A percentile compares a stretch with the other conserved stretches of the same genome.
Evolutionary conservation across 306 rosid species (phyloP).

Genomic region (Quercus ilex): DNA sequence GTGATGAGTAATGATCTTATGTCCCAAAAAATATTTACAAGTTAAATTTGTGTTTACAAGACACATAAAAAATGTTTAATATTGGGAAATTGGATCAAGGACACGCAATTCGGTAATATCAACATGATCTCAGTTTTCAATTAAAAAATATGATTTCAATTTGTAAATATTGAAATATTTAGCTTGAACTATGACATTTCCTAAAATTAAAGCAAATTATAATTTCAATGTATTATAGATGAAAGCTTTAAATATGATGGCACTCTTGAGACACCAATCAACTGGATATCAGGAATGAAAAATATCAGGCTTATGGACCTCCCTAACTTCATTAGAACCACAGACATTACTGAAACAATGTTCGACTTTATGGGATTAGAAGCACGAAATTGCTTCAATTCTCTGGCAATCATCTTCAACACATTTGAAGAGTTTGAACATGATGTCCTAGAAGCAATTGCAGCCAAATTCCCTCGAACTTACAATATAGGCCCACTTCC

Average conservation of each 20-base stretch:
- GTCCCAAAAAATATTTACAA: no score
- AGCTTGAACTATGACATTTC: background rate
- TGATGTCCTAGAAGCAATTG: conserved; percentile 22
- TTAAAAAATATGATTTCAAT: background rate
- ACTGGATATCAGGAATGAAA: conserved; percentile 29
- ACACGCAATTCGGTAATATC: no score
- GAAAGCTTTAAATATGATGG: conserved; percentile 21
- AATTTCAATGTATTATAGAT: background rate
- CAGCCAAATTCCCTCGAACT: conserved; percentile 18
- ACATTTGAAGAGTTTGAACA: conserved; percentile 29
- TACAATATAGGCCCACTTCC: conserved; percentile 32
- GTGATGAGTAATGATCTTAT: no score
- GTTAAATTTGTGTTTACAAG: no score
- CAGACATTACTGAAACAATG: conserved; percentile 13
- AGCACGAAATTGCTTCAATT: conserved; percentile 20
- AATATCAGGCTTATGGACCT: conserved; percentile 31
- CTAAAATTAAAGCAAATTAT: background rate
- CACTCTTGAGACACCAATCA: conserved; percentile 14
- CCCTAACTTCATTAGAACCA: conserved; percentile 26
- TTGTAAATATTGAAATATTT: background rate
- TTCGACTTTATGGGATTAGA: conserved; percentile 26
- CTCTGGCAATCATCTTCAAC: conserved; percentile 30
- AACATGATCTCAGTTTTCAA: no score
- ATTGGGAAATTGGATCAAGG: no score
- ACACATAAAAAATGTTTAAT: no score